Conservation (phyloP, 2,329 filamentous ascomycete species). For the Orbilia ellipsospora region DNA sequence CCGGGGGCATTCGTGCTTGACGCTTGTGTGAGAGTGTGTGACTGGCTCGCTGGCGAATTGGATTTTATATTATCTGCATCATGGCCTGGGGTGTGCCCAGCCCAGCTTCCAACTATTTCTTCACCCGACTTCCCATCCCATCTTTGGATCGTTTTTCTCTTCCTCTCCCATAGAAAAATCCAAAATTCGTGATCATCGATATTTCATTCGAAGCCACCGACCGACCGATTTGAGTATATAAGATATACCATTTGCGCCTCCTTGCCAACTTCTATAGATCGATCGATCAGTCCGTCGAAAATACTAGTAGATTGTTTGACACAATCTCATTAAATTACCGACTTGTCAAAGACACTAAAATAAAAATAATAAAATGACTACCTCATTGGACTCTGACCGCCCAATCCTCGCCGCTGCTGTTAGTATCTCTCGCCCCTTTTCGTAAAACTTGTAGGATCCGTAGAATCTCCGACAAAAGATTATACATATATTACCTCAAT, state of each 20-base stretch:
- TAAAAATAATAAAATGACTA: constrained; percentile 32
- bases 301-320: constrained; percentile 50
- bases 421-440: constrained; percentile 32
- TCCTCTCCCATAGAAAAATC: neutral
- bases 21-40: constrained; percentile 12
- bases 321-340: constrained; percentile 32
- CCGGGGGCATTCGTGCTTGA: neutral
- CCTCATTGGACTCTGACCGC: constrained; percentile 51
- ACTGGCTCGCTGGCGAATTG: constrained; percentile 17
- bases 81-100: constrained; percentile 22
- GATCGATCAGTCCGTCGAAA: neutral
- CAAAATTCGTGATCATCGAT: constrained; percentile 11
- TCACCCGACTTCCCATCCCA: constrained; percentile 46
- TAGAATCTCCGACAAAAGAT: neutral
- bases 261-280: neutral
- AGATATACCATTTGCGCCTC: neutral
- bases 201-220: neutral
- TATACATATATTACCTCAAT: neutral
- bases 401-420: constrained; percentile 46
- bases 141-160: constrained; percentile 21
- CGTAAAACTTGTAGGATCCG: neutral
- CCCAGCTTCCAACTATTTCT: constrained; percentile 37
- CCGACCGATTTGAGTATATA: constrained; percentile 4
- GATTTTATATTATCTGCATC: constrained; percentile 38
- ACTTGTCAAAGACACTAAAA: constrained; percentile 8